Base-by-base conservation (phyloP, 495 filamentous ascomycete genomes). In the Neurospora sp. region DNA sequence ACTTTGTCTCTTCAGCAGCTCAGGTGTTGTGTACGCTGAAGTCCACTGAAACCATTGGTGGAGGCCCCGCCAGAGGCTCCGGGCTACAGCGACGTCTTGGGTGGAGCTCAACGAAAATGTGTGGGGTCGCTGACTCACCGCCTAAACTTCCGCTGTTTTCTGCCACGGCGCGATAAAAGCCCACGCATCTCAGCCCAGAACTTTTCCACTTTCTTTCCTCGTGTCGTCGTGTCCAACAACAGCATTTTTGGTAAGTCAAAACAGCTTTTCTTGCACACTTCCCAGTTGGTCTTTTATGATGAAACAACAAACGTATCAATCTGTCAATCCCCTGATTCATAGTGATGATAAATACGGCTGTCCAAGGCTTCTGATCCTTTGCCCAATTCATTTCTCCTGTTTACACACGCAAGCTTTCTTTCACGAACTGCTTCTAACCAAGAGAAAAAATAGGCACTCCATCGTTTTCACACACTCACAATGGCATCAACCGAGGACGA, bases 311-410 rank as follows among this genome's bases (percentile, higher is more conserved):
- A 78, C 74, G 72, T 78, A 80, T 77, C 76, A 80, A 83, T 84
- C 82, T 84, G 82, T 84, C 82, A 84, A 84, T 84, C 82, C 82
- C 72, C 82, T 82, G 82, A 83, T 72, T 74, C 70, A 74, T 72
- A 66, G 77, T 84, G 82, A 82, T 81, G 82, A 83, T 77, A 44
- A 78, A 66, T 77, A 77, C 77, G 75, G 74, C 31, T 74, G 72
- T 80, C 71, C 77, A 80, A 80, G 76, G 74, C 77, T 79, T 80
- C 81, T 81, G 80, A 81, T 74, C 71, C 62, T 74, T 69, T 74
- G 27, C 54, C 73, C 70, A 60, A 40, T n/a, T 74, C n/a, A 72
- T 66, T 18, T 40, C 23, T 72, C 23, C 71, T 70, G 42, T 74
- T 37, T 54, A 71, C 42, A 70, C 40, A 40, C 39, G 31, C 54